phyloP scores from a whole-genome alignment of 2,329 filamentous ascomycete species.

The Xylaria sp. region DNA sequence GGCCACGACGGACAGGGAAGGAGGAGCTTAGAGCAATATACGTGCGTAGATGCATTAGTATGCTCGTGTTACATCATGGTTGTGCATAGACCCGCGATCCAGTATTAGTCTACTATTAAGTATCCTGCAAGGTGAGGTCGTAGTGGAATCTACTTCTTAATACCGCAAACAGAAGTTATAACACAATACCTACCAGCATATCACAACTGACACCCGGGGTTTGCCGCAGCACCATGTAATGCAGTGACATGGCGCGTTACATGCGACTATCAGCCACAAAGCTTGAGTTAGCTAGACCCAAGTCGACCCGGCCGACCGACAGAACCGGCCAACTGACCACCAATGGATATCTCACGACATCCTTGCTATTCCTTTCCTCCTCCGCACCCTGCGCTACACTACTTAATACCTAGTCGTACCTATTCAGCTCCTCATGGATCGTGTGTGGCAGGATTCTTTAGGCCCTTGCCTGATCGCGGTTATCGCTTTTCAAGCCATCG shows the following conservation, averaged over 20 bases:
- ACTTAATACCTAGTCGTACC: background rate
- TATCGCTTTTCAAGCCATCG: background rate
- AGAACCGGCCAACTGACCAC: background rate
- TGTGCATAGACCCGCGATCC: background rate
- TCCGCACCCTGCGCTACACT: background rate
- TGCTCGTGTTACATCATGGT: background rate
- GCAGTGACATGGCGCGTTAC: background rate
- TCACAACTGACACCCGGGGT: background rate
- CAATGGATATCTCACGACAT: background rate
- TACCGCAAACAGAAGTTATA: constrained; percentile 7
- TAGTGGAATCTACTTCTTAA: constrained; percentile 12
- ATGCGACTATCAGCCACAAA: constrained; percentile 26
- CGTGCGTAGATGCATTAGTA: background rate
- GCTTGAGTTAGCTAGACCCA: constrained; percentile 27
- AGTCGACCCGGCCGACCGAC: background rate
- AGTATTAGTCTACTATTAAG: background rate
- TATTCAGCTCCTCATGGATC: constrained; percentile 4
- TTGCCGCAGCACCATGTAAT: background rate
- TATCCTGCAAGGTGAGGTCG: background rate
- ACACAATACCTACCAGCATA: too few relatives aligned
- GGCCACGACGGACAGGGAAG: background rate
- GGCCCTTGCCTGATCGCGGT: constrained; percentile 8
- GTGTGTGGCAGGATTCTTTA: background rate
- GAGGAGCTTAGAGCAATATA: background rate
- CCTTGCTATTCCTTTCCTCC: background rate